Evolutionary conservation across 2,329 filamentous ascomycete genomes (phyloP), one percentile per base, ranked within the genome.

Genomic region (Paramyrothecium roridum): DNA sequence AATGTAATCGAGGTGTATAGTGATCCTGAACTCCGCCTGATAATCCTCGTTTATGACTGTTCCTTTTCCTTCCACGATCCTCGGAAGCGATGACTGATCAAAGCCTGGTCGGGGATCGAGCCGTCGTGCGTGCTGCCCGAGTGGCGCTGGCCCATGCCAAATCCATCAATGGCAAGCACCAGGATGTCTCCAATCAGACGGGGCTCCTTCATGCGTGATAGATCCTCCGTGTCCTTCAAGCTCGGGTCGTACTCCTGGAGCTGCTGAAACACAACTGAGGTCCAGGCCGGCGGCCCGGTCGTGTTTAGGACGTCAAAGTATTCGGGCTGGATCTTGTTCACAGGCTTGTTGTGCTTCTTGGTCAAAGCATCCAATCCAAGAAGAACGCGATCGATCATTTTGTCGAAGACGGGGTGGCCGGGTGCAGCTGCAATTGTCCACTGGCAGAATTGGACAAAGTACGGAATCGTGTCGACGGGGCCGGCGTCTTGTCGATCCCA

Each of bases 401-500:
- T 61, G n/a, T 37, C 23, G 47, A 71, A 66, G 0, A 70, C 46
- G 1, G 68, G 61, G 45, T 70, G 68, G 1, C 63, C 60, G 1
- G 69, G 67, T 1, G 64, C 64, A 1, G 65, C 65, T 11, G 66
- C 67, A 46, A 71, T 67, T 23, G 67, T 67, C 67, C 67, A 71
- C 52, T 71, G 68, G 56, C 67, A 69, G 49, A 71, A 69, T 55
- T 67, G 64, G 26, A 30, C 26, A 10, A 30, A 30, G 10, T 30
- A 30, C 26, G 26, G 26, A 30, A 30, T 30, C 26, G 26, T 30
- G 10, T 30, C 26, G 26, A 30, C 26, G 26, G 26, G 26, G 26
- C 6, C 6, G 10, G 4, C 6, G 4, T 30, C 26, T 30, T 30
- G 26, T 30, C 61, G 57, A 53, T 70, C 68, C 48, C 61, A 70